These are phyloP conservation scores for Friedmanniomyces simplex DNA, from an alignment of 495 filamentous ascomycete genomes.

Conservation along the genomic window DNA sequence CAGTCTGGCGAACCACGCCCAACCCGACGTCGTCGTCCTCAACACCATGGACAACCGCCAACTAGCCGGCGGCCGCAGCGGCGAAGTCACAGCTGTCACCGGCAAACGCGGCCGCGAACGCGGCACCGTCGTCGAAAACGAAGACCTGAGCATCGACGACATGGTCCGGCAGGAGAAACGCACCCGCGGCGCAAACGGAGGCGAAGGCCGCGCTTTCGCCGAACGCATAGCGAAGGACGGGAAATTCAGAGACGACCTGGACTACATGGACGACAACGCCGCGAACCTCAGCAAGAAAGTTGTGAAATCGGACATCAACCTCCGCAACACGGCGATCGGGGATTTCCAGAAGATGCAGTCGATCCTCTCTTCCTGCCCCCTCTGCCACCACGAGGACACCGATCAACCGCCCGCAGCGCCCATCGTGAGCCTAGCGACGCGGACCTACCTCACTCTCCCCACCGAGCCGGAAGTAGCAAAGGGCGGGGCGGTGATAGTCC, in stretches of 20 bases:
- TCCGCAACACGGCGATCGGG: constrained; percentile 76
- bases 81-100: constrained; percentile 63
- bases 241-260: constrained; percentile 86
- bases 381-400: constrained; percentile 85
- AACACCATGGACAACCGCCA: constrained; percentile 81
- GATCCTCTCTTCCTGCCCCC: constrained; percentile 77
- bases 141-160: constrained; percentile 91
- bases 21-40: constrained; percentile 63
- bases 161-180: constrained; percentile 91
- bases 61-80: constrained; percentile 60
- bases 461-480: constrained; percentile 80
- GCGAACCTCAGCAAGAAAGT: constrained; percentile 80
- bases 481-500: constrained; percentile 77
- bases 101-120: constrained; percentile 71
- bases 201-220: constrained; percentile 21
- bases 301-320: constrained; percentile 75
- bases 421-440: constrained; percentile 76
- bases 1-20: constrained; percentile 44
- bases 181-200: constrained; percentile 36
- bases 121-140: constrained; percentile 74
- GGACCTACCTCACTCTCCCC: constrained; percentile 79
- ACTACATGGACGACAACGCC: constrained; percentile 97
- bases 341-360: constrained; percentile 86
- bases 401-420: constrained; percentile 76
- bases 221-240: constrained; percentile 36